phyloP scores from a whole-genome alignment of 202 grass and related monocot species.

The Zizania palustris region DNA sequence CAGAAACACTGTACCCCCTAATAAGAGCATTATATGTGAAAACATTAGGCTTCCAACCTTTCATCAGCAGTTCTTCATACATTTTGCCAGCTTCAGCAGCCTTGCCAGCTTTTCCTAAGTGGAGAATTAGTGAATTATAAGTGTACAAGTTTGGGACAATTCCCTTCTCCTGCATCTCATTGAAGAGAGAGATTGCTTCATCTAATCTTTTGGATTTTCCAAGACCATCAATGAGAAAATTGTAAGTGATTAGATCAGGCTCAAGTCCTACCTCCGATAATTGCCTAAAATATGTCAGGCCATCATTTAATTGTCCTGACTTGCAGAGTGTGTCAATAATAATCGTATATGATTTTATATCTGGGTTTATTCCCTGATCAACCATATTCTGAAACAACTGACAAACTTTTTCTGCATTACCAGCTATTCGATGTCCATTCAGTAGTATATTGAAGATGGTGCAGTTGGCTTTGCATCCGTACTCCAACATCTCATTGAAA shows the following conservation, averaged over 20 bases:
- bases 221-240: slow-evolving; percentile 84
- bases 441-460: slow-evolving; percentile 93
- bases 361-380: slow-evolving; percentile 74
- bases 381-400: slow-evolving; percentile 73
- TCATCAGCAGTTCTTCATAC: slow-evolving; percentile 78
- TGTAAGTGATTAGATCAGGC: slow-evolving; percentile 83
- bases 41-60: slow-evolving; percentile 77
- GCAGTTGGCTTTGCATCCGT: slow-evolving; percentile 75
- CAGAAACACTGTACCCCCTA: slow-evolving; percentile 66
- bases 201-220: slow-evolving; percentile 71
- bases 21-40: slow-evolving; percentile 97
- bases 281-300: slow-evolving; percentile 71
- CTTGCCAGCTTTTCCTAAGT: slow-evolving; percentile 78
- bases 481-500: slow-evolving; percentile 76
- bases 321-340: slow-evolving; percentile 64
- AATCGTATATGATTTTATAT: slow-evolving; percentile 90
- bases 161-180: slow-evolving; percentile 82
- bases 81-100: slow-evolving; percentile 69
- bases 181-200: slow-evolving; percentile 64
- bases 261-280: slow-evolving; percentile 60
- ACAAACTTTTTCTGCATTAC: slow-evolving; percentile 63
- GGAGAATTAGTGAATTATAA: slow-evolving; percentile 87
- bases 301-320: slow-evolving; percentile 63
- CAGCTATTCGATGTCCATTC: slow-evolving; percentile 72
- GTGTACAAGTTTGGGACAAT: slow-evolving; percentile 77